Conservation (phyloP, 129 eudicot species). For the Chrysanthemum seticuspe region DNA sequence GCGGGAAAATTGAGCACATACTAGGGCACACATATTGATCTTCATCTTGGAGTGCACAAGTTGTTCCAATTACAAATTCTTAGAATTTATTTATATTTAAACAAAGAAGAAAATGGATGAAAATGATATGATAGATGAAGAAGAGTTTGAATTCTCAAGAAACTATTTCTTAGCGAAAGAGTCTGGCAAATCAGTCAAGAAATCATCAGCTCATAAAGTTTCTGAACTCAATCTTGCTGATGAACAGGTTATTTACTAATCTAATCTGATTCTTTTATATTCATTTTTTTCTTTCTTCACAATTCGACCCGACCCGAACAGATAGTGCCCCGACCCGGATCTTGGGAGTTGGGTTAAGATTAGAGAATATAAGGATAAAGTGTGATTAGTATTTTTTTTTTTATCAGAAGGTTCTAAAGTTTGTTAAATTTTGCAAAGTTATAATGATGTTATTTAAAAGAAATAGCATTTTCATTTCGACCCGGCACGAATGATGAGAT, state of each 20-base stretch:
- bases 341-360: too few species aligned
- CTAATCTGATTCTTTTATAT: too few species aligned
- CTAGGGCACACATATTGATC: slow-evolving; percentile 20
- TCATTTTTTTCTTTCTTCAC: too few species aligned
- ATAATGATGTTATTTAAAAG: too few species aligned
- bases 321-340: too few species aligned
- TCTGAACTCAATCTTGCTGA: slow-evolving; percentile 68
- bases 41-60: not conserved
- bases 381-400: too few species aligned
- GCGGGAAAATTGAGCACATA: slow-evolving; percentile 21
- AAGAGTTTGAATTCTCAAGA: slow-evolving; percentile 87
- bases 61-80: not conserved
- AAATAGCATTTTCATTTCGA: too few species aligned
- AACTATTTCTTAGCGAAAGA: slow-evolving; percentile 90
- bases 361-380: too few species aligned
- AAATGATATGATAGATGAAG: slow-evolving; percentile 56
- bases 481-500: too few species aligned
- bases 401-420: too few species aligned
- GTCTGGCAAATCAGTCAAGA: slow-evolving; percentile 62
- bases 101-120: slow-evolving; percentile 44
- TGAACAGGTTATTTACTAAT: slow-evolving; percentile 43
- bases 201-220: slow-evolving; percentile 43
- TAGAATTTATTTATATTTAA: not conserved
- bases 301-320: too few species aligned
- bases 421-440: too few species aligned